phyloP scores from a whole-genome alignment of 768 basidiomycete species.

The Serpula lacrymans region DNA sequence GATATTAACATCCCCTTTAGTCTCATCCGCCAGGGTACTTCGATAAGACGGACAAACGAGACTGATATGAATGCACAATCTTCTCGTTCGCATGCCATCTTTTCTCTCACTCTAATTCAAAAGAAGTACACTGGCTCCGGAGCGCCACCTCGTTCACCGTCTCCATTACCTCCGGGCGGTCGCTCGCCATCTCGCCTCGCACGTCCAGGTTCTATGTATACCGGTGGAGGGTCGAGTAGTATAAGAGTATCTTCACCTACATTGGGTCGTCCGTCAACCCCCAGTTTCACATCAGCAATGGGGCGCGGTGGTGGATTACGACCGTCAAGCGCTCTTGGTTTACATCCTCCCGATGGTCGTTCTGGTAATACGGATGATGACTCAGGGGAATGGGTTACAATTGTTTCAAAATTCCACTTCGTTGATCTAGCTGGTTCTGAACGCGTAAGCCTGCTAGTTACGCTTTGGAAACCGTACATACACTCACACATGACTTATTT shows the following conservation, averaged over 20 bases:
- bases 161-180: constrained; percentile 69
- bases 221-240: constrained; percentile 31
- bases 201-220: constrained; percentile 78
- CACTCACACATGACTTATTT: constrained; percentile 14
- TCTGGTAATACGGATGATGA: constrained; percentile 51
- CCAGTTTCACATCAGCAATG: constrained; percentile 75
- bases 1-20: constrained; percentile 39
- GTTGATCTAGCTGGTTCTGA: constrained; percentile 98
- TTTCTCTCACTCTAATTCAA: constrained; percentile 92
- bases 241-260: constrained; percentile 71
- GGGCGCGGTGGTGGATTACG: constrained; percentile 63
- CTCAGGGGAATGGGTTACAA: constrained; percentile 80
- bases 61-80: constrained; percentile 99
- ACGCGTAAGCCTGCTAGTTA: constrained; percentile 51
- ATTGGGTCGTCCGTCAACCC: constrained; percentile 73
- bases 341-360: constrained; percentile 49
- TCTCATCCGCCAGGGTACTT: constrained; percentile 84
- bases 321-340: constrained; percentile 78
- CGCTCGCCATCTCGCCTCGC: constrained; percentile 77
- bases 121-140: constrained; percentile 77
- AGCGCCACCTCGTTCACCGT: constrained; percentile 69
- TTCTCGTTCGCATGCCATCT: constrained; percentile 98
- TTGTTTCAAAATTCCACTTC: constrained; percentile 96
- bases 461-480: neutral
- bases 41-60: constrained; percentile 90